Percentiles rank a stretch among this genome's conserved stretches.
Conservation (phyloP, 208 protist genomes). For the Crithidia acanthocephali region DNA sequence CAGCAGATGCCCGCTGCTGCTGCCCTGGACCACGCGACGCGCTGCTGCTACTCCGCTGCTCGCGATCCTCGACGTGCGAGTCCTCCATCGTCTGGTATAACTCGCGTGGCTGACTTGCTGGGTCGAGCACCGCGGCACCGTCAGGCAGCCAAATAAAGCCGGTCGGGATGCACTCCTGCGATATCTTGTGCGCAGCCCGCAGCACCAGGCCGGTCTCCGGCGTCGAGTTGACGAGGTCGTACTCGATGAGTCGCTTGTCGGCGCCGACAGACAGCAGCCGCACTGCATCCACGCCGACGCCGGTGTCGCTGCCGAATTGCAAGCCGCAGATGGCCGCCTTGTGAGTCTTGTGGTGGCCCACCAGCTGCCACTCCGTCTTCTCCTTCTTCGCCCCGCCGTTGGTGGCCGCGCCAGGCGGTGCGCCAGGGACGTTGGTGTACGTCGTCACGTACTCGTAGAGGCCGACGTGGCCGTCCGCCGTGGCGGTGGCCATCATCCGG, state of each 20-base stretch:
- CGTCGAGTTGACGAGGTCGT: constrained; percentile 90
- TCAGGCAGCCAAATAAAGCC: constrained; percentile 85
- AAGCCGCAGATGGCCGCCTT: constrained; percentile 85
- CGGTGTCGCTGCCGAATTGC: constrained; percentile 73
- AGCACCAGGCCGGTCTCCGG: constrained; percentile 87
- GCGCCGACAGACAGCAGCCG: constrained; percentile 93
- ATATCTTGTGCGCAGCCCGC: constrained; percentile 87
- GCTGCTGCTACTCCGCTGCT: not conserved
- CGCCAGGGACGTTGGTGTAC: not conserved
- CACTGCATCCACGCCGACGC: constrained; percentile 42
- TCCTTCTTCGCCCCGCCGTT: not conserved
- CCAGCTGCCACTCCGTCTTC: constrained; percentile 90
- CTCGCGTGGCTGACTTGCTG: constrained; percentile 41
- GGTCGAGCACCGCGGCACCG: constrained; percentile 44
- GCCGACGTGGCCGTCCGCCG: constrained; percentile 82
- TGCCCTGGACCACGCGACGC: not conserved
- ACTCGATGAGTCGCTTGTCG: constrained; percentile 95
- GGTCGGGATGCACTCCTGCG: constrained; percentile 90
- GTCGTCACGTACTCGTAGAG: constrained; percentile 80
- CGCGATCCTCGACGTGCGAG: not conserved
- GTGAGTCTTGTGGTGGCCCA: constrained; percentile 94
- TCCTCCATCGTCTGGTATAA: constrained; percentile 25
- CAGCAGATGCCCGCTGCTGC: constrained; percentile 1
- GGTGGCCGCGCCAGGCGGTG: not conserved
- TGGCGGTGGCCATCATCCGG: constrained; percentile 81